A percentile compares a stretch with the other conserved stretches of the same genome.
Evolutionary conservation across 768 basidiomycete species (phyloP).

Genomic region (Cyclocybe aegerita): DNA sequence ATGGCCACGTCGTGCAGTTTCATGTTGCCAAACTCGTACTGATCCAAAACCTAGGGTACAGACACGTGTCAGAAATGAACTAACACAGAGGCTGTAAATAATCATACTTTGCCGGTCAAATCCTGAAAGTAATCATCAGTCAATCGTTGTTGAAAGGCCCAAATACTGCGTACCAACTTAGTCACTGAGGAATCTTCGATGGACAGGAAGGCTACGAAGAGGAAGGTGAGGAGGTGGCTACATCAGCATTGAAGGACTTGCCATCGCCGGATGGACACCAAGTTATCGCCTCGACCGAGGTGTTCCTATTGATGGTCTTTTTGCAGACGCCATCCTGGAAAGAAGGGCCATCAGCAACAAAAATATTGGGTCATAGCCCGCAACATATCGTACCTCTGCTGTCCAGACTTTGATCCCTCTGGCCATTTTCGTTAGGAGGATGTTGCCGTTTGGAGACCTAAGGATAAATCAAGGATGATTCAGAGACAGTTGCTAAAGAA

Average conservation of each 20-base stretch:
- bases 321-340: conserved; percentile 66
- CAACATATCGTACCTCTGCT: conserved; percentile 42
- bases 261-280: conserved; percentile 70
- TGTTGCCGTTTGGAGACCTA: conserved; percentile 65
- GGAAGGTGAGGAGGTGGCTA: neutral
- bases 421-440: conserved; percentile 62
- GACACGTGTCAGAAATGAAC: neutral
- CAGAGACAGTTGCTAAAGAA: neutral
- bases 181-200: conserved; percentile 64
- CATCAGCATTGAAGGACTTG: conserved; percentile 19
- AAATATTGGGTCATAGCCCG: neutral
- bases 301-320: conserved; percentile 59
- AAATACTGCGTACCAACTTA: conserved; percentile 47
- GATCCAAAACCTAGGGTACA: conserved; percentile 45
- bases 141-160: conserved; percentile 7
- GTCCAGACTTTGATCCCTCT: conserved; percentile 74
- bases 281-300: conserved; percentile 58
- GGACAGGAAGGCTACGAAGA: conserved; percentile 60
- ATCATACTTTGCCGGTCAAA: conserved; percentile 52
- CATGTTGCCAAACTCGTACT: conserved; percentile 60
- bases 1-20: conserved; percentile 71
- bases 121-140: conserved; percentile 36
- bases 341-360: neutral
- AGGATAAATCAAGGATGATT: neutral
- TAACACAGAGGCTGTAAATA: neutral